A percentile compares a stretch with the other conserved stretches of the same genome.
These are phyloP conservation scores for Plasmodium gonderi DNA, from an alignment of 169 alveolate genomes.

Conservation along the genomic window DNA sequence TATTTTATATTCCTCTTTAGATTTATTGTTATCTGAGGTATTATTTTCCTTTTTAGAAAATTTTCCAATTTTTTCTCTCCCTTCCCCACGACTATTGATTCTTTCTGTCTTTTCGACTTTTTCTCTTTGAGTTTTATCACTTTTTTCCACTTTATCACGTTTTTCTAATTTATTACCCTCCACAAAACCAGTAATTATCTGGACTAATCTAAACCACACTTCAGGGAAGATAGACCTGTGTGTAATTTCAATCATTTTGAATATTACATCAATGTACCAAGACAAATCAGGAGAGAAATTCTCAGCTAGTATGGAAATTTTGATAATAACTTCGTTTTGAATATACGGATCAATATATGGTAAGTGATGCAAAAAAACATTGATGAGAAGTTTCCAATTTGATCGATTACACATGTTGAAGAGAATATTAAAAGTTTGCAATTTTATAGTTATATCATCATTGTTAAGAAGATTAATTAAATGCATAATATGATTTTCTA, in stretches of 20 bases:
- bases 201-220: slow-evolving; percentile 84
- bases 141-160: background rate
- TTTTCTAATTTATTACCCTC: slow-evolving; percentile 1
- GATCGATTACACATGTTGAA: slow-evolving; percentile 90
- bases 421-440: slow-evolving; percentile 91
- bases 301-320: slow-evolving; percentile 92
- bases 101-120: background rate
- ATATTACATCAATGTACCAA: slow-evolving; percentile 94
- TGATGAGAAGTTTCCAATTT: slow-evolving; percentile 90
- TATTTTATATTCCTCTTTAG: slow-evolving; percentile 28
- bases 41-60: background rate
- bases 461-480: slow-evolving; percentile 86
- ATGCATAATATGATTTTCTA: slow-evolving; percentile 86
- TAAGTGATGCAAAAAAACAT: slow-evolving; percentile 91
- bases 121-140: background rate
- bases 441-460: slow-evolving; percentile 91
- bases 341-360: slow-evolving; percentile 92
- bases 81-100: background rate
- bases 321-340: slow-evolving; percentile 93
- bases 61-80: background rate
- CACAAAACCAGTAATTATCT: slow-evolving; percentile 76
- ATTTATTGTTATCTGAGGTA: slow-evolving; percentile 34
- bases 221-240: slow-evolving; percentile 92
- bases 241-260: slow-evolving; percentile 91
- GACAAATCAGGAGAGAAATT: slow-evolving; percentile 90